phyloP scores from a whole-genome alignment of 768 basidiomycete species.

The Psilocybe subaeruginosa region DNA sequence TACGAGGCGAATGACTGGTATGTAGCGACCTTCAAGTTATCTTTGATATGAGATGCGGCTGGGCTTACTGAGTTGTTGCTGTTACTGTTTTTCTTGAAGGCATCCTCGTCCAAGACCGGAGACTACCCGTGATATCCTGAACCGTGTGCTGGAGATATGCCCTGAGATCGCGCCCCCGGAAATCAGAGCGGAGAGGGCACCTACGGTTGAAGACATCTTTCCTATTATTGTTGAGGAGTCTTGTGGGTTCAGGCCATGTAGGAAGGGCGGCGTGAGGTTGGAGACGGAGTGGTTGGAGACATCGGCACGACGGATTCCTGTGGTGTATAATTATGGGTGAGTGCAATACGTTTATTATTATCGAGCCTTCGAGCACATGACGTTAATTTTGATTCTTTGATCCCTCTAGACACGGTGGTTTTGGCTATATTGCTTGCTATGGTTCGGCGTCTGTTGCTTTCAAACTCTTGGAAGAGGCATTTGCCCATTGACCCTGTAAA shows the following conservation, averaged over 20 bases:
- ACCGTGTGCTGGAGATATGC: slow-evolving; percentile 46
- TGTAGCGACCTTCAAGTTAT: not conserved
- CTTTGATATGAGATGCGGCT: no score
- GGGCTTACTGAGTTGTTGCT: not conserved
- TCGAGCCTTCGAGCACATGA: not conserved
- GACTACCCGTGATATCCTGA: slow-evolving; percentile 58
- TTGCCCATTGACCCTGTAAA: not conserved
- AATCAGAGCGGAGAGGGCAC: slow-evolving; percentile 38
- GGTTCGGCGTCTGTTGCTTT: slow-evolving; percentile 22
- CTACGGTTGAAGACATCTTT: slow-evolving; percentile 52
- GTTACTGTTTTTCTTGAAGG: slow-evolving; percentile 19
- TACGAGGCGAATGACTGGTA: slow-evolving; percentile 64
- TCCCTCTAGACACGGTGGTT: slow-evolving; percentile 21
- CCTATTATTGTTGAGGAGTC: slow-evolving; percentile 54
- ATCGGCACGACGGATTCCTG: slow-evolving; percentile 23
- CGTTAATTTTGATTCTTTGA: no score
- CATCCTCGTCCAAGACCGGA: slow-evolving; percentile 61
- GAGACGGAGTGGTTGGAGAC: slow-evolving; percentile 47
- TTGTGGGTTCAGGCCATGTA: slow-evolving; percentile 54
- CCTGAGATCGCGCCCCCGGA: slow-evolving; percentile 54
- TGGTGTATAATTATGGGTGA: slow-evolving; percentile 38
- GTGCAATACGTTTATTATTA: slow-evolving; percentile 3
- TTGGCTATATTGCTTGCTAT: slow-evolving; percentile 25
- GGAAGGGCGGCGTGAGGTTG: slow-evolving; percentile 64
- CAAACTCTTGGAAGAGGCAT: slow-evolving; percentile 21